Evolutionary conservation across 768 basidiomycete species (phyloP), one percentile per base, ranked within the genome.

Genomic region (Psilocybe subaeruginosa): DNA sequence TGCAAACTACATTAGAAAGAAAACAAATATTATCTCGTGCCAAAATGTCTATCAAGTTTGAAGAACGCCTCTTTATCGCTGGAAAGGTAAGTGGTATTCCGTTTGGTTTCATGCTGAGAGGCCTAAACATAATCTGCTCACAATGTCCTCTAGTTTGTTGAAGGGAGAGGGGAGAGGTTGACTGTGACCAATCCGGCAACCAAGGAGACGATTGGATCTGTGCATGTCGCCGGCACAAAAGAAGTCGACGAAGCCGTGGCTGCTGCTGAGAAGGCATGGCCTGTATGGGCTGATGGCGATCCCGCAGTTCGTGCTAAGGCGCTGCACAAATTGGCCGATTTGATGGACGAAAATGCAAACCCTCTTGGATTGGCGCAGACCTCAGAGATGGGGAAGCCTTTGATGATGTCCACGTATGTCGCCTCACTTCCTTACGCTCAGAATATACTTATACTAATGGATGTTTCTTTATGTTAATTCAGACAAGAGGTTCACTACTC

Each of bases 341-440:
- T 75, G 3, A 65, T 76, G 35, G 72, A 74, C 35, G 52, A 64
- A 35, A 50, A 75, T 27, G 60, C 51, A 1, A 70, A 72, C 6
- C 74, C 75, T 59, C 62, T 77, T 27, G 65, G 71, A 1, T 73
- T 72, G 4, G 62, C 74, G 12, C 73, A 76, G 54, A 56, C 67
- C 5, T 73, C 89, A 60, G 85, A 93, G 71, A 87, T 86, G 63
- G 83, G 84, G 80, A 17, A 43, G 58, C 57, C 59, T 19, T 11
- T 52, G 8, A 31, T 11, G 4, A 16, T 52, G 30, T 23, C 27
- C 11, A 31, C 29, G 49, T 50, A 14, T 30, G 49, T 50, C 23
- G 23, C 2, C 23, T 23, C 23, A 14, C 35, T 17, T 17, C n/a
- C 6, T 29, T 11, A 11, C 3, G 23, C 5, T 29, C 14, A 0